phyloP scores from a whole-genome alignment of 2,329 filamentous ascomycete species.

The Neonectria magnoliae region DNA sequence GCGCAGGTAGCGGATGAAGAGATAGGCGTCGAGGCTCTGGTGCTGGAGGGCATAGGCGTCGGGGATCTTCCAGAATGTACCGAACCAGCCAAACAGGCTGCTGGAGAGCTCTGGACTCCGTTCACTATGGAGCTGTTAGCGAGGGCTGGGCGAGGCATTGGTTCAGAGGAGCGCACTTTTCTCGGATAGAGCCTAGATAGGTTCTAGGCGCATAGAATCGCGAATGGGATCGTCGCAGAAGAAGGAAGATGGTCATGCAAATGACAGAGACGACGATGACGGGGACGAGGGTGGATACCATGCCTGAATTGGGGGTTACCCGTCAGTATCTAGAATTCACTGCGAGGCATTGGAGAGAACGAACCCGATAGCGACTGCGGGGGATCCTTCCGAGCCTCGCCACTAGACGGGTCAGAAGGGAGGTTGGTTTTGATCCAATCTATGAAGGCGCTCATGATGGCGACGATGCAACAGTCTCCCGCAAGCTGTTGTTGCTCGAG shows the following conservation, averaged over 20 bases:
- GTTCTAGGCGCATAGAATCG: constrained; percentile 67
- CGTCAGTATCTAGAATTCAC: constrained; percentile 14
- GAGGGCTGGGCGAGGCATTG: background rate
- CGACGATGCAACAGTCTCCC: constrained; percentile 28
- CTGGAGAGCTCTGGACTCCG: constrained; percentile 64
- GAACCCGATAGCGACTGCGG: constrained; percentile 50
- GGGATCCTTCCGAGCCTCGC: constrained; percentile 36
- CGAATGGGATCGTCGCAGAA: constrained; percentile 57
- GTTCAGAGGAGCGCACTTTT: constrained; percentile 53
- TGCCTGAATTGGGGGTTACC: constrained; percentile 40
- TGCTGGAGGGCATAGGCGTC: constrained; percentile 87
- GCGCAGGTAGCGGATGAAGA: constrained; percentile 87
- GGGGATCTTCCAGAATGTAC: constrained; percentile 67
- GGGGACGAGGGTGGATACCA: constrained; percentile 64
- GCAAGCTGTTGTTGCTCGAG: constrained; percentile 12
- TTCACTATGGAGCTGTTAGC: constrained; percentile 53
- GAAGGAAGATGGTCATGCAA: constrained; percentile 62
- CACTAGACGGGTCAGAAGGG: constrained; percentile 35
- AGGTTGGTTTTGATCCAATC: constrained; percentile 51
- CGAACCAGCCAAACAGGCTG: constrained; percentile 71
- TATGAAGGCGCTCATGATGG: constrained; percentile 51
- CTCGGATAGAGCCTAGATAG: constrained; percentile 58
- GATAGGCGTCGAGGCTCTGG: constrained; percentile 87
- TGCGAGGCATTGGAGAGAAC: background rate
- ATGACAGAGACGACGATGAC: constrained; percentile 59